Base-by-base conservation (phyloP, 2,329 filamentous ascomycete species). In the Grosmannia penicillata region DNA sequence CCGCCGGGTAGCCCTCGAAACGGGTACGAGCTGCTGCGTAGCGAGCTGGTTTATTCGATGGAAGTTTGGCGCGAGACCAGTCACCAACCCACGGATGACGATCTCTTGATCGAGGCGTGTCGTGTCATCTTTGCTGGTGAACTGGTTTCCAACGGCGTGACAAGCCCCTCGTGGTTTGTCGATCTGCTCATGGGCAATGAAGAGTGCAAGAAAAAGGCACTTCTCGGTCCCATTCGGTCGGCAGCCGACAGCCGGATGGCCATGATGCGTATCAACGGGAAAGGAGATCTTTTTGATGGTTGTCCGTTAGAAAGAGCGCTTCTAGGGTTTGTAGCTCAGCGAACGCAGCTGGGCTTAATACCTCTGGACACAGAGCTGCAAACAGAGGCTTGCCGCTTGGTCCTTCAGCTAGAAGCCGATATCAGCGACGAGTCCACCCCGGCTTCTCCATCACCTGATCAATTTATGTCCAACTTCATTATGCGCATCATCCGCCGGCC, bases 1-100 rank as follows among this genome's bases (percentile, higher is more conserved):
- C 53, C 62, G 4, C 55, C 60, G 1, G 59, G 65, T 42, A 61
- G 64, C 8, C 66, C 70, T 2, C 62, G 64, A 15, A 73, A 70
- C 45, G 68, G 70, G n/a, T 77, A 75, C 51, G 73, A 77, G 46
- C 56, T 75, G 21, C 59, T 78, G 48, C 75, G 76, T 48, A 53
- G 65, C 38, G 72, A 76, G 48, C 50, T 78, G 43, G 59, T 65
- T 27, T 65, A 68, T 50, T 77, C 66, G 56, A 56, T 62, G 24
- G 49, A 59, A 33, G 64, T 66, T 42, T 57, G 61, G 36, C 54
- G 52, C 14, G 59, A 69, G 17, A 56, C 56, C 14, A 60, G 59
- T 26, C 48, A 46, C 18, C 30, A 53, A 2, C 65, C 65, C 3
- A 65, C 59, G 6, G 72, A 77, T 41, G 59, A 63, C 11, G 66